Base-by-base conservation (phyloP, 2,329 filamentous ascomycete genomes). In the Nemania sp. region DNA sequence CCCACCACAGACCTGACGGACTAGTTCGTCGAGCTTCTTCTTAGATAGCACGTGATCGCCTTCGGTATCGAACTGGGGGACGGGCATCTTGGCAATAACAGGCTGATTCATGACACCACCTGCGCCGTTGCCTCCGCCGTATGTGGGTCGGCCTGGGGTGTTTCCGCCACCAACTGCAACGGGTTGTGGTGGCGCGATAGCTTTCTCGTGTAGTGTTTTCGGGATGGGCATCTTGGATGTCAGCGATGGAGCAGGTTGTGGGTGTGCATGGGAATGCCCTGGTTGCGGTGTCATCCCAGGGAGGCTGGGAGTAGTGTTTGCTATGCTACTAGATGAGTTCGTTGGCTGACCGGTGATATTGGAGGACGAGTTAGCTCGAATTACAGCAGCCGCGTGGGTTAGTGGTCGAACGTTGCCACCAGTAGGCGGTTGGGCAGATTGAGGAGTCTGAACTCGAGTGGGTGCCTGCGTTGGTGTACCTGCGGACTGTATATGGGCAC, bases 11-110 rank as follows among this genome's bases (percentile, higher is more conserved):
- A 98, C 94, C 80, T 98, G 95, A 58, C 94, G 89, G 8, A 98
- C 94, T 43, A 99, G 86, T 78, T 98, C 95, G 77, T 99, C 94
- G 47, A 99, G 86, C 82, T 97, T 98, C 83, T 97, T 97, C 88
- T 98, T 98, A 82, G 92, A 97, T n/a, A 99, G 85, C 0, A 99
- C 92, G 51, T 94, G 91, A 75, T 98, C 94, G 27, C 93, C 94
- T 77, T 97, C 94, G 32, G 93, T 93, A 78, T 98, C 95, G 66
- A 98, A 90, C 64, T 93, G 92, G 79, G 93, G 97, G 0, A 90
- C 89, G 0, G 94, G 93, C 52, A 93, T 89, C 77, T 94, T 94
- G 63, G 90, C 84, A 68, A 98, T 87, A 1, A 93, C 93, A 0
- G 96, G 94, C 76, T 97, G 94, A 59, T 91, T 90, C 87, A 98